Evolutionary conservation across 495 filamentous ascomycete species (phyloP).

Genomic region (Penicillium cosmopolitanum): DNA sequence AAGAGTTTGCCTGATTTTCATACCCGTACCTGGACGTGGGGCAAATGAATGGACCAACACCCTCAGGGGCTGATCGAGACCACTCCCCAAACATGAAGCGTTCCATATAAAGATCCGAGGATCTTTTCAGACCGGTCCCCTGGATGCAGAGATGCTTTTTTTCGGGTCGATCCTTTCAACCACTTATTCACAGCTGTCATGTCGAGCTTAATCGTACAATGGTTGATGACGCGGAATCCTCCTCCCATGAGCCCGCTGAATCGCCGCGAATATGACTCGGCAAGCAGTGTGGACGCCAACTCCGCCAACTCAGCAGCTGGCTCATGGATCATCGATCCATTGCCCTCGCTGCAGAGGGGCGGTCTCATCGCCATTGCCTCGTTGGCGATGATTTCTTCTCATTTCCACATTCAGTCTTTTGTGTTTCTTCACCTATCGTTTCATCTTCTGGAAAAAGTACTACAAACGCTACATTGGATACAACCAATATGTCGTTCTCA

Average conservation of each 20-base stretch:
- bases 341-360: conserved; percentile 45
- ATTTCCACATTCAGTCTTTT: conserved; percentile 51
- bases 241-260: conserved; percentile 1
- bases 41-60: not conserved
- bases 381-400: conserved; percentile 59
- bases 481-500: conserved; percentile 72
- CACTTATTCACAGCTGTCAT: conserved; percentile 8
- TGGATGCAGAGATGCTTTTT: not conserved
- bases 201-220: conserved; percentile 17
- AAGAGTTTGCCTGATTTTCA: not conserved
- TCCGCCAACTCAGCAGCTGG: conserved; percentile 22
- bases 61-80: conserved; percentile 2
- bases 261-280: conserved; percentile 11
- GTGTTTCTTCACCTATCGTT: conserved; percentile 52
- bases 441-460: conserved; percentile 53
- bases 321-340: conserved; percentile 35
- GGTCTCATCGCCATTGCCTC: conserved; percentile 53
- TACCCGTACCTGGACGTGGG: not conserved
- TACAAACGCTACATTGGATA: conserved; percentile 40
- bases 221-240: conserved; percentile 10
- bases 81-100: conserved; percentile 4
- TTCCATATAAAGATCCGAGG: not conserved
- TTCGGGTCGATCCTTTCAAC: conserved; percentile 4
- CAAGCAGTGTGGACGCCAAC: conserved; percentile 15
- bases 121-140: not conserved